Conservation (phyloP, 2,329 filamentous ascomycete species). For the Neonectria punicea region DNA sequence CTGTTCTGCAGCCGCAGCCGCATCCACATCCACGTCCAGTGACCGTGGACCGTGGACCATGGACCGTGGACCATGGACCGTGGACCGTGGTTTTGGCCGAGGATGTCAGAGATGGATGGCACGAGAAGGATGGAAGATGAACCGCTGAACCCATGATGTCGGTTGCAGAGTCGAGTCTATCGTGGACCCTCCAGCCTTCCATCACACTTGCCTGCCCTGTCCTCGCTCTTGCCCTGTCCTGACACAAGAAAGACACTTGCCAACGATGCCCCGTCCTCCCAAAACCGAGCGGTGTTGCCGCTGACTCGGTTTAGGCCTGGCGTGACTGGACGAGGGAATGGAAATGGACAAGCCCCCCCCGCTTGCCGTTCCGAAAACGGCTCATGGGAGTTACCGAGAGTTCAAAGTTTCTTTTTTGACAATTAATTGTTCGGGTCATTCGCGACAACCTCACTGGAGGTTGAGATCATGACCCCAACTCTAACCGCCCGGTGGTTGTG, state of each 20-base stretch:
- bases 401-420: conserved; percentile 18
- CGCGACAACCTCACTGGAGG: background rate
- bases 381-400: conserved; percentile 14
- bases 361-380: conserved; percentile 29
- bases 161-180: conserved; percentile 2
- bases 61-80: background rate
- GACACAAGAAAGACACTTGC: background rate
- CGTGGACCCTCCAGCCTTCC: conserved; percentile 7
- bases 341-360: conserved; percentile 28
- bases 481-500: background rate
- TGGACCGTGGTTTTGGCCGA: conserved; percentile 1
- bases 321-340: conserved; percentile 23
- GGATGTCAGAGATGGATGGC: conserved; percentile 16
- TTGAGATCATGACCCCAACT: too few relatives aligned
- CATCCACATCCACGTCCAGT: conserved; percentile 6
- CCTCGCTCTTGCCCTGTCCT: background rate
- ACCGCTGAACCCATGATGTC: conserved; percentile 20
- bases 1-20: background rate
- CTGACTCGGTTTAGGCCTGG: conserved; percentile 18
- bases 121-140: conserved; percentile 24
- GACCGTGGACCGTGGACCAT: background rate
- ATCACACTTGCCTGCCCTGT: conserved; percentile 8
- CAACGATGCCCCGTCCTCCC: too few relatives aligned
- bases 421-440: background rate
- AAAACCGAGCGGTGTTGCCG: conserved; percentile 13